Evolutionary conservation across 768 basidiomycete species (phyloP).

Genomic region (Cyclocybe cylindracea): DNA sequence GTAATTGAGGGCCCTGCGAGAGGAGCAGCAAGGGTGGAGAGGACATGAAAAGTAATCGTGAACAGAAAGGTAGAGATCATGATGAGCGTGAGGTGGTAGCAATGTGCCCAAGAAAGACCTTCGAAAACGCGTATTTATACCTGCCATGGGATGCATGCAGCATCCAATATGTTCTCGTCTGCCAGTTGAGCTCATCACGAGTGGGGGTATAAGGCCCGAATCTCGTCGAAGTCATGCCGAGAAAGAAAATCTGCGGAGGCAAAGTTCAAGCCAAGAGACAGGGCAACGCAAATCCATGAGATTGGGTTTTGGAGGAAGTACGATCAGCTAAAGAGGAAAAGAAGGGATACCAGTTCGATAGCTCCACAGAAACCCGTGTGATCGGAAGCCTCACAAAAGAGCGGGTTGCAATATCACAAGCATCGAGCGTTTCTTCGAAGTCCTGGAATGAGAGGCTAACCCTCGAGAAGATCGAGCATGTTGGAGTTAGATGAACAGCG

Average conservation of each 20-base stretch:
- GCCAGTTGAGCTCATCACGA: not conserved
- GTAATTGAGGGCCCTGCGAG: constrained; percentile 34
- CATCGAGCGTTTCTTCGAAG: too few relatives aligned
- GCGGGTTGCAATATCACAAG: too few relatives aligned
- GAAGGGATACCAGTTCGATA: too few relatives aligned
- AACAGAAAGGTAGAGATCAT: constrained; percentile 19
- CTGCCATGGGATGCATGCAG: not conserved
- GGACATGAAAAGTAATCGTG: constrained; percentile 14
- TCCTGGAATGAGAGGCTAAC: too few relatives aligned
- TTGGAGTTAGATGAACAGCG: too few relatives aligned
- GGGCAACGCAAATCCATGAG: too few relatives aligned
- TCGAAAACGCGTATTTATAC: not conserved
- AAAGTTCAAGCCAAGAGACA: not conserved
- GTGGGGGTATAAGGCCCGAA: not conserved
- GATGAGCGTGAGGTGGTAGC: constrained; percentile 1
- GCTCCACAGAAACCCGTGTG: too few relatives aligned
- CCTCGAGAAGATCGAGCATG: too few relatives aligned
- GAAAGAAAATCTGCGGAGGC: not conserved
- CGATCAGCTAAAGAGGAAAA: too few relatives aligned
- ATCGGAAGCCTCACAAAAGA: too few relatives aligned
- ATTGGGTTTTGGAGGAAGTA: too few relatives aligned
- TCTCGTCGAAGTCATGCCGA: not conserved
- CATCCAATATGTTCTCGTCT: not conserved
- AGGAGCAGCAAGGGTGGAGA: constrained; percentile 19
- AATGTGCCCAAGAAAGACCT: constrained; percentile 1